Conservation (phyloP, 1,284 basidiomycete species). For the Apiotrichum akiyoshidainum region DNA sequence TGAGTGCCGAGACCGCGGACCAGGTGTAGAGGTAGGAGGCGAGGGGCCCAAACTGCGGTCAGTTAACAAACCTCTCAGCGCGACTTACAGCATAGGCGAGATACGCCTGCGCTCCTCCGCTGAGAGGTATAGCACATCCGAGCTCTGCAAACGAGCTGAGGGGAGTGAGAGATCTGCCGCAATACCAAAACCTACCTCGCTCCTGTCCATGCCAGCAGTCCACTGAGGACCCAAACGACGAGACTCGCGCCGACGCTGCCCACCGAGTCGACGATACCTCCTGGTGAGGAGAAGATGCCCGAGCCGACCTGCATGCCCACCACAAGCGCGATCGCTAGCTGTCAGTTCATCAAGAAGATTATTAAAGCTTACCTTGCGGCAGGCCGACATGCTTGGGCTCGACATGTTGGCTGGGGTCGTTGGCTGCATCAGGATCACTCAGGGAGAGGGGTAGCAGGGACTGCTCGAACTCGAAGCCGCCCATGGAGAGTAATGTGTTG, state of each 20-base stretch:
- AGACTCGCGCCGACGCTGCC: conserved; percentile 80
- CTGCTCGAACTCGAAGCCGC: conserved; percentile 70
- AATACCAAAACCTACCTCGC: conserved; percentile 53
- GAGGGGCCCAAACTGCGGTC: conserved; percentile 67
- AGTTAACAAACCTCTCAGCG: conserved; percentile 1
- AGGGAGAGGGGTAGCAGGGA: conserved; percentile 71
- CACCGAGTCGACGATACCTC: conserved; percentile 81
- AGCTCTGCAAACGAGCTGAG: conserved; percentile 80
- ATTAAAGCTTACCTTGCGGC: conserved; percentile 61
- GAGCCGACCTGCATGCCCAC: conserved; percentile 85
- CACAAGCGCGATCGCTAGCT: conserved; percentile 74
- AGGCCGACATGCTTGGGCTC: conserved; percentile 71
- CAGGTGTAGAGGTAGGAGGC: conserved; percentile 82
- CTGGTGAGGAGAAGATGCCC: conserved; percentile 89
- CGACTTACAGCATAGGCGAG: conserved; percentile 66
- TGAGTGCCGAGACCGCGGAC: conserved; percentile 83
- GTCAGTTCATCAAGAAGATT: neutral
- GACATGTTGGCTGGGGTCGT: conserved; percentile 56
- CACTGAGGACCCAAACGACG: conserved; percentile 72
- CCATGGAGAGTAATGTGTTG: conserved; percentile 60
- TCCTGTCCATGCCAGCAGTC: conserved; percentile 85
- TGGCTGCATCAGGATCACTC: conserved; percentile 55
- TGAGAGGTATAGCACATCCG: conserved; percentile 55
- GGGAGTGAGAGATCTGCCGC: neutral
- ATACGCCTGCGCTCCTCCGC: conserved; percentile 88